Percentiles rank a stretch among this genome's conserved stretches.
phyloP scores from a whole-genome alignment of 208 protist genomes.

The Acanthamoeba castellanii region DNA sequence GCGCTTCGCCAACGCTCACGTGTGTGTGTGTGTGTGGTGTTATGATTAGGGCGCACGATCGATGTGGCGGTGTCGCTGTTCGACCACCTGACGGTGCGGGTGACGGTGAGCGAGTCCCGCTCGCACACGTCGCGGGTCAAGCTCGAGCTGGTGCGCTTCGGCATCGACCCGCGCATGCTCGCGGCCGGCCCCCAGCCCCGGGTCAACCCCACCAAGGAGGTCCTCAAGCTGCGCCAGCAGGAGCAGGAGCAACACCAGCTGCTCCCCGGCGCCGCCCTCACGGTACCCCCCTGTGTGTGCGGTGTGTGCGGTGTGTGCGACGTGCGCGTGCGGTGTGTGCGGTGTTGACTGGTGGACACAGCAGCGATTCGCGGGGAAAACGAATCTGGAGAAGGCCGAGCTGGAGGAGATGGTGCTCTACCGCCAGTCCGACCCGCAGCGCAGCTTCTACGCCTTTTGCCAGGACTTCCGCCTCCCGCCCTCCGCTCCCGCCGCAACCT shows the following conservation, averaged over 20 bases:
- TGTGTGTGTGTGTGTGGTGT: no score
- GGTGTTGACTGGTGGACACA: no score
- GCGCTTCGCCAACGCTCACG: no score
- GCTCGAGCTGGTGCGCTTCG: slow-evolving; percentile 60
- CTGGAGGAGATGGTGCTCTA: not conserved
- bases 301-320: not conserved
- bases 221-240: slow-evolving; percentile 21
- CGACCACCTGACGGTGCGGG: slow-evolving; percentile 54
- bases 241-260: not conserved
- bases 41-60: not conserved
- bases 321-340: no score
- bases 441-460: slow-evolving; percentile 63
- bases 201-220: slow-evolving; percentile 48
- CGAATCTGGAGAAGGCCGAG: not conserved
- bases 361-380: not conserved
- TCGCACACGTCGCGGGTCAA: not conserved
- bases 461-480: not conserved
- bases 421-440: not conserved
- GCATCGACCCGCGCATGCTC: slow-evolving; percentile 25
- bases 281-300: not conserved
- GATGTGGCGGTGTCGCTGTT: slow-evolving; percentile 59
- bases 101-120: slow-evolving; percentile 17
- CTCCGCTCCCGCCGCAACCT: not conserved
- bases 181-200: not conserved
- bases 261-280: not conserved